Percentiles rank a stretch among this genome's conserved stretches.
These are phyloP conservation scores for Mortierella sp. DNA, from an alignment of 371 early-diverging fungal species.

Conservation along the genomic window DNA sequence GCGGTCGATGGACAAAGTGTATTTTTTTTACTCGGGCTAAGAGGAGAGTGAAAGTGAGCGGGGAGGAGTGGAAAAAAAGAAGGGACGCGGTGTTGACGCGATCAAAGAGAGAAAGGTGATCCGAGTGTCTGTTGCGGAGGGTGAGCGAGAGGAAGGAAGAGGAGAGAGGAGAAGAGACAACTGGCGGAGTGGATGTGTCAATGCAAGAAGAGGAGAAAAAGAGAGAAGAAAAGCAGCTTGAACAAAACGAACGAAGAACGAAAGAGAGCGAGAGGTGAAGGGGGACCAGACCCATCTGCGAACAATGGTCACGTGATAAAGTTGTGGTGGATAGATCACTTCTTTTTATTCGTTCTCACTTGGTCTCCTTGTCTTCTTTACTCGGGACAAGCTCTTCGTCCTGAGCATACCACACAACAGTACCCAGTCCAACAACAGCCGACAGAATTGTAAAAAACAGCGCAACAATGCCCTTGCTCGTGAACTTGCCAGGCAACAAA, in stretches of 20 bases:
- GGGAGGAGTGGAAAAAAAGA: background rate
- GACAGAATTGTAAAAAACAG: constrained; percentile 77
- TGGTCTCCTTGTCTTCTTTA: background rate
- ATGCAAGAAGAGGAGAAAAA: background rate
- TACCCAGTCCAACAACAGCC: constrained; percentile 78
- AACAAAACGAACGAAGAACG: background rate
- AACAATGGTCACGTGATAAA: background rate
- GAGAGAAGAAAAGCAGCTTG: background rate
- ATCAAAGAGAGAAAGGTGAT: background rate
- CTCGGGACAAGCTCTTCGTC: constrained; percentile 17
- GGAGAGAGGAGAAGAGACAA: background rate
- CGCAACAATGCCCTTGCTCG: constrained; percentile 76
- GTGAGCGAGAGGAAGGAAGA: background rate
- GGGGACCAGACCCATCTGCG: background rate
- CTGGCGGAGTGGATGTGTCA: background rate
- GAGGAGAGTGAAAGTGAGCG: background rate
- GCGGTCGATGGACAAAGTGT: background rate
- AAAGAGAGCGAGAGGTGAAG: background rate
- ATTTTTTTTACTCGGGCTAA: background rate
- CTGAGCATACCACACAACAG: constrained; percentile 80
- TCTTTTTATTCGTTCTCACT: background rate
- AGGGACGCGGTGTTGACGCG: background rate
- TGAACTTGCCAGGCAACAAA: constrained; percentile 69
- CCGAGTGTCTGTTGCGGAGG: background rate
- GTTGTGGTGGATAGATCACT: background rate